A percentile compares a stretch with the other conserved stretches of the same genome.
Conservation (phyloP, 2,329 filamentous ascomycete species). For the Nothopassalora personata region DNA sequence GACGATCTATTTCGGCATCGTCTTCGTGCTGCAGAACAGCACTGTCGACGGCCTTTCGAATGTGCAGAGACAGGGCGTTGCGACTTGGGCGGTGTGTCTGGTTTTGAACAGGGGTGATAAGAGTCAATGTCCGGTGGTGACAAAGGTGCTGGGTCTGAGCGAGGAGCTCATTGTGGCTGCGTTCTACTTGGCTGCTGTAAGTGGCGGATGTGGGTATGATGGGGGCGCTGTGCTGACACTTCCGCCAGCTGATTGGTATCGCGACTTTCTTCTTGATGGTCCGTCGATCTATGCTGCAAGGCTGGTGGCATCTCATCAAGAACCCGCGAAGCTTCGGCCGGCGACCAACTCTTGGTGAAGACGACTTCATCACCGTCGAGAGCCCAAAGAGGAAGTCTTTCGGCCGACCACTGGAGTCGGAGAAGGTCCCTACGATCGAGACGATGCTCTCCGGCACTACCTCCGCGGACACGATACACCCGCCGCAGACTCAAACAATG, state of each 20-base stretch:
- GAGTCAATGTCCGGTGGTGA: constrained; percentile 54
- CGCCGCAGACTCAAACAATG: background rate
- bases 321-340: constrained; percentile 8
- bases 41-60: constrained; percentile 52
- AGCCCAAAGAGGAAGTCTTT: constrained; percentile 17
- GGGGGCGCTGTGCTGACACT: background rate
- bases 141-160: constrained; percentile 48
- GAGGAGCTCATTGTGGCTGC: constrained; percentile 67
- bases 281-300: constrained; percentile 68
- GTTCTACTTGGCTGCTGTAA: constrained; percentile 59
- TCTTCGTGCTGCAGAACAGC: constrained; percentile 69
- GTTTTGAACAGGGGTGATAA: constrained; percentile 53
- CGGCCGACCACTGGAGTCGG: constrained; percentile 9
- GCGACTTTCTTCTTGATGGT: constrained; percentile 73
- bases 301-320: constrained; percentile 62
- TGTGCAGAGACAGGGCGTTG: constrained; percentile 44
- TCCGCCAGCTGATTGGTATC: constrained; percentile 63
- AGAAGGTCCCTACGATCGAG: constrained; percentile 3
- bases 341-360: constrained; percentile 7
- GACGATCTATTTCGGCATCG: constrained; percentile 74
- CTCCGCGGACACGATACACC: background rate
- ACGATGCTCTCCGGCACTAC: background rate
- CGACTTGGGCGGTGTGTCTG: constrained; percentile 63
- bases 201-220: background rate
- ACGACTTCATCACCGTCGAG: constrained; percentile 12